Conservation (phyloP, 306 rosid genomes). For the Trichosanthes truncata region DNA sequence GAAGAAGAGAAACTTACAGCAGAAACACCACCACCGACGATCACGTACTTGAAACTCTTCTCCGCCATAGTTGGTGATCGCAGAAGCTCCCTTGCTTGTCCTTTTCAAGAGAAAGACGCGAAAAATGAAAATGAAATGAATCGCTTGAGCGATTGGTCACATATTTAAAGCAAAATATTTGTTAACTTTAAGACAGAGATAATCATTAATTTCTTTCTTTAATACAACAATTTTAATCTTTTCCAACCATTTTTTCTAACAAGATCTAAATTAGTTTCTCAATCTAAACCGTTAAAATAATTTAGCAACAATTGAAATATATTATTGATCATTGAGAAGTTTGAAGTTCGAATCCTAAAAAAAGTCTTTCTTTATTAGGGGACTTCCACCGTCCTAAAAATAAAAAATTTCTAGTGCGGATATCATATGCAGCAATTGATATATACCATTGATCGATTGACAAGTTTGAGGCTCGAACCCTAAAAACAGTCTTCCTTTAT, state of each 20-base stretch:
- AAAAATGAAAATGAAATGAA: not conserved
- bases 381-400: no score
- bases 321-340: no score
- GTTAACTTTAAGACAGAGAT: not conserved
- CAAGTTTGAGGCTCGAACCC: no score
- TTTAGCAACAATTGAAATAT: no score
- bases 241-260: not conserved
- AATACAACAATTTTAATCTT: not conserved
- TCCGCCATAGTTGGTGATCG: conserved; percentile 42
- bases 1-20: conserved; percentile 52
- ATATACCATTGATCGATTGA: no score
- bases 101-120: not conserved
- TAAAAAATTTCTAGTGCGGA: no score
- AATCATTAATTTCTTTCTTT: not conserved
- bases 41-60: conserved; percentile 67
- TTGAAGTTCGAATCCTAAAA: no score
- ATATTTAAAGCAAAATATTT: not conserved
- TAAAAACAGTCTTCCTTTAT: no score
- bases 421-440: no score
- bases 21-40: conserved; percentile 89
- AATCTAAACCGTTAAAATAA: no score
- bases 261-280: no score
- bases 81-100: not conserved
- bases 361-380: no score
- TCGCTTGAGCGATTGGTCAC: not conserved